Conservation (phyloP, 2,329 filamentous ascomycete genomes). For the Talaromyces sp. region DNA sequence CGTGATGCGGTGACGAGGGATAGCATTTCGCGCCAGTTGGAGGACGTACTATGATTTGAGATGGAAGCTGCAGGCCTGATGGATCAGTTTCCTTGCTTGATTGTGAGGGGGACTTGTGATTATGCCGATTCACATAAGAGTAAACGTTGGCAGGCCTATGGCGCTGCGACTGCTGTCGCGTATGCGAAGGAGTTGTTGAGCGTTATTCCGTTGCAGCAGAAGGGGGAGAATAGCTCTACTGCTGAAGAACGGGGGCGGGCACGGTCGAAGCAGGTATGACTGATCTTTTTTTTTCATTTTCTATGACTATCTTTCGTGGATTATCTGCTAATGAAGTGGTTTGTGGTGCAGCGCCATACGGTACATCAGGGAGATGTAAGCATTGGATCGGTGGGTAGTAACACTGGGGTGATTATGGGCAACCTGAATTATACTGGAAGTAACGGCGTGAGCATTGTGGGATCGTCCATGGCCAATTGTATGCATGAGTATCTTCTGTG, state of each 20-base stretch:
- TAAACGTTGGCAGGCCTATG: conserved; percentile 6
- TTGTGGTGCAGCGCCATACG: conserved; percentile 24
- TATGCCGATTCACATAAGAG: conserved; percentile 12
- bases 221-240: neutral
- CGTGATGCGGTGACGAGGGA: neutral
- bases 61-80: neutral
- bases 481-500: neutral
- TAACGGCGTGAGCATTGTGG: neutral
- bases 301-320: neutral
- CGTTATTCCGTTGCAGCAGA: neutral
- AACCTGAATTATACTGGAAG: neutral
- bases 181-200: neutral
- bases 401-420: neutral
- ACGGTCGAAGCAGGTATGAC: neutral
- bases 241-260: neutral
- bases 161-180: neutral
- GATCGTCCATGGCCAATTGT: neutral
- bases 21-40: neutral
- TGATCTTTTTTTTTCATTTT: neutral
- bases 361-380: neutral
- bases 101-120: neutral
- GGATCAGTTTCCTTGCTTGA: neutral
- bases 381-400: neutral
- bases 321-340: neutral
- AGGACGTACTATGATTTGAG: neutral